These are phyloP conservation scores for Amanita rubescens DNA, from an alignment of 768 basidiomycete genomes.

Conservation along the genomic window DNA sequence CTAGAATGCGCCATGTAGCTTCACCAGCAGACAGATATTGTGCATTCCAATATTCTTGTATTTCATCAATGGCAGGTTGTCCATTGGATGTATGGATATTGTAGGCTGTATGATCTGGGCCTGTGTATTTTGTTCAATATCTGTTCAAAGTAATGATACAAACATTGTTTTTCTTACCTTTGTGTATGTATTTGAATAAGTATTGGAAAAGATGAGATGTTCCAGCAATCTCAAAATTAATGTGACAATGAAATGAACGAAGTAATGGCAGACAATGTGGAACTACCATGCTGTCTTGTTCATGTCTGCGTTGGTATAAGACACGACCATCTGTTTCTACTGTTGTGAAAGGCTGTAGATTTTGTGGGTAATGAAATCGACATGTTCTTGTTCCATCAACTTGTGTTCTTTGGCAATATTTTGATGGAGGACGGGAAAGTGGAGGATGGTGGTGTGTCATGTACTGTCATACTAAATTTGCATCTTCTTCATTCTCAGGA, in stretches of 20 bases:
- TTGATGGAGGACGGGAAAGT: no score
- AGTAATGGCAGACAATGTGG: conserved; percentile 15
- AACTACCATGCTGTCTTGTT: background rate
- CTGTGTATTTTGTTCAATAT: no score
- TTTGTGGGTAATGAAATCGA: conserved; percentile 15
- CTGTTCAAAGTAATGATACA: no score
- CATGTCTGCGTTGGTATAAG: background rate
- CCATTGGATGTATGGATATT: no score
- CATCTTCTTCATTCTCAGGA: conserved; percentile 19
- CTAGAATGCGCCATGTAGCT: conserved; percentile 29
- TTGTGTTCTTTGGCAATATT: no score
- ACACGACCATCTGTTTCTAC: background rate
- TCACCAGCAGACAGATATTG: conserved; percentile 28
- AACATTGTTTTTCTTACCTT: no score
- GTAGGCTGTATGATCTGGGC: conserved; percentile 13
- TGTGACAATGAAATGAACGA: conserved; percentile 24
- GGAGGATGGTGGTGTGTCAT: no score
- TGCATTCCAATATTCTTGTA: no score
- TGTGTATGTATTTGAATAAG: no score
- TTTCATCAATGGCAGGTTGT: conserved; percentile 30
- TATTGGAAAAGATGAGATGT: no score
- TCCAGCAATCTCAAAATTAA: conserved; percentile 27
- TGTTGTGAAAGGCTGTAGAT: background rate
- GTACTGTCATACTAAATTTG: conserved; percentile 20
- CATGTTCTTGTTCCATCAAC: no score